Conservation (phyloP, 2,329 filamentous ascomycete species). For the Alternaria consortialis region DNA sequence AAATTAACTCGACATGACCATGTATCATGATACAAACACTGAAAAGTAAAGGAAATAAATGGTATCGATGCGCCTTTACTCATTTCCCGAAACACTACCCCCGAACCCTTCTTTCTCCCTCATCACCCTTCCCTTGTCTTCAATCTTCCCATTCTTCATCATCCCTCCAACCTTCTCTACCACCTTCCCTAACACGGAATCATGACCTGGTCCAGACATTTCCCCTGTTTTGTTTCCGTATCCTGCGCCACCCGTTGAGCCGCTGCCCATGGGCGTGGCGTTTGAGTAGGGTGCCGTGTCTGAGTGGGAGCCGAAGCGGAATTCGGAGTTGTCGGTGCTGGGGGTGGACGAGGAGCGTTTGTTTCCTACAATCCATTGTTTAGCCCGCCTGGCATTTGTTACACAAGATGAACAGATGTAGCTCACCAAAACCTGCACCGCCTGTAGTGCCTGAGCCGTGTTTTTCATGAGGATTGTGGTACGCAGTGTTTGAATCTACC, state of each 20-base stretch:
- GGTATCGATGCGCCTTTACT: not conserved
- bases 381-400: too few relatives aligned
- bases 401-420: too few relatives aligned
- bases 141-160: constrained; percentile 59
- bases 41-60: too few relatives aligned
- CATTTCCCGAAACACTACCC: not conserved
- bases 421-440: constrained; percentile 44
- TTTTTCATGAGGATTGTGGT: constrained; percentile 37
- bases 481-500: constrained; percentile 35
- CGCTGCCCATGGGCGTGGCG: constrained; percentile 39
- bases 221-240: constrained; percentile 52
- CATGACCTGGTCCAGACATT: constrained; percentile 31
- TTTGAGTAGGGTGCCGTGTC: constrained; percentile 39
- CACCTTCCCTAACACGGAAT: constrained; percentile 65
- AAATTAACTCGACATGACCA: too few relatives aligned
- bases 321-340: not conserved
- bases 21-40: too few relatives aligned
- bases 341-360: constrained; percentile 35
- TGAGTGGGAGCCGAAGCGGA: constrained; percentile 32
- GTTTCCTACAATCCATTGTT: constrained; percentile 34
- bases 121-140: constrained; percentile 62
- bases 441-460: constrained; percentile 46
- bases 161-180: constrained; percentile 66
- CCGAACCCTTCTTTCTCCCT: constrained; percentile 49
- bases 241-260: constrained; percentile 47